These are phyloP conservation scores for Camelina hispida DNA, from an alignment of 345 rosid species.

Conservation along the genomic window DNA sequence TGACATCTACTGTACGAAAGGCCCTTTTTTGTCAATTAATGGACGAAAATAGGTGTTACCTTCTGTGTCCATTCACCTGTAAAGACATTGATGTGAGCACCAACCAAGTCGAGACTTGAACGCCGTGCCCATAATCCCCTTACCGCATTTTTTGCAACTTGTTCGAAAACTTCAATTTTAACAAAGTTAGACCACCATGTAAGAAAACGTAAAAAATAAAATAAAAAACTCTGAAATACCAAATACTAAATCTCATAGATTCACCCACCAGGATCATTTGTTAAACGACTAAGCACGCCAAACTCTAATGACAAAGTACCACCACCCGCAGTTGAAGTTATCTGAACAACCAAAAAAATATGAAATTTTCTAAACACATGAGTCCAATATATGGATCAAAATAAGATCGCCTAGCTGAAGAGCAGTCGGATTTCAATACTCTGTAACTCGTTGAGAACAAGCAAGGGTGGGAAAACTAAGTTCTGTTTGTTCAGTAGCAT, in stretches of 20 bases:
- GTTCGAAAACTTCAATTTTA: constrained; percentile 75
- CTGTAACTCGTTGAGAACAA: background rate
- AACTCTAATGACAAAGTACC: constrained; percentile 98
- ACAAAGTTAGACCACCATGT: constrained; percentile 24
- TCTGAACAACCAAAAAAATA: constrained; percentile 56
- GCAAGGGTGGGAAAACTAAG: background rate
- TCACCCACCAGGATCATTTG: constrained; percentile 88
- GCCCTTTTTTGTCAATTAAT: constrained; percentile 2
- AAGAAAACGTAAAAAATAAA: constrained; percentile 8
- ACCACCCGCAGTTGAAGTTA: constrained; percentile 99
- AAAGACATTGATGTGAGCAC: constrained; percentile 98
- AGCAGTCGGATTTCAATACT: background rate
- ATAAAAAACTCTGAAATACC: constrained; percentile 4
- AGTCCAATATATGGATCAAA: background rate
- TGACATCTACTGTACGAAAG: no score
- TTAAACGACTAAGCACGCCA: constrained; percentile 89
- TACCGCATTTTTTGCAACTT: constrained; percentile 94
- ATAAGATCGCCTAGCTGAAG: background rate
- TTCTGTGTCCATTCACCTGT: constrained; percentile 99
- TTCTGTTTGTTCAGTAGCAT: background rate
- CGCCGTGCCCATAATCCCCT: constrained; percentile 96
- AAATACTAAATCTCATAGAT: constrained; percentile 28
- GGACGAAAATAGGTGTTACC: constrained; percentile 48
- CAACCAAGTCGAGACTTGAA: constrained; percentile 87
- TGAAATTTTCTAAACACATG: constrained; percentile 20